Percentiles rank a stretch among this genome's conserved stretches.
Evolutionary conservation across 2,329 filamentous ascomycete species (phyloP).

Genomic region (Scedosporium dehoogii): DNA sequence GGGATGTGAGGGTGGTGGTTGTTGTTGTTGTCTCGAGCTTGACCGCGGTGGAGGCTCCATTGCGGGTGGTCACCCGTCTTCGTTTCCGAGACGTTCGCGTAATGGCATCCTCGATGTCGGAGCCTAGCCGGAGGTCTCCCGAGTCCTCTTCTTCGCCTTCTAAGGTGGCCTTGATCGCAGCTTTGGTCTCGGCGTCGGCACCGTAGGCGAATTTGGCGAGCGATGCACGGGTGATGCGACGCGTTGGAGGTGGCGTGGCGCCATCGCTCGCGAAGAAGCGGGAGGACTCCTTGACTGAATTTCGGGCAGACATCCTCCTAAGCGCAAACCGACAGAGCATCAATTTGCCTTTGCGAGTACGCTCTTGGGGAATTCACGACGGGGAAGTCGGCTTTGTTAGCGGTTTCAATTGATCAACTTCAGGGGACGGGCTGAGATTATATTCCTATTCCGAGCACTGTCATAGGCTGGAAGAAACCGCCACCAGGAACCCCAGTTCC

Average conservation of each 20-base stretch:
- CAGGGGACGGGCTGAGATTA: too few species aligned
- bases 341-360: background rate
- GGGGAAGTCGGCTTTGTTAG: too few species aligned
- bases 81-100: constrained; percentile 20
- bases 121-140: constrained; percentile 1
- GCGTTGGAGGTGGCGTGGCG: constrained; percentile 2
- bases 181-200: background rate
- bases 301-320: background rate
- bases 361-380: too few species aligned
- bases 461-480: too few species aligned
- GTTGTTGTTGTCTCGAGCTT: constrained; percentile 9
- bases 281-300: constrained; percentile 4
- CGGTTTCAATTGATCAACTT: too few species aligned
- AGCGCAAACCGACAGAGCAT: background rate
- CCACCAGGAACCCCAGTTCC: too few species aligned
- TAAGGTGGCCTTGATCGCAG: background rate
- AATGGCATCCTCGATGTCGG: constrained; percentile 50
- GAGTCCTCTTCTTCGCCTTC: background rate
- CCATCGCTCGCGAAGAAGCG: constrained; percentile 15
- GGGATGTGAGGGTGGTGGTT: background rate
- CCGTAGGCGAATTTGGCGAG: constrained; percentile 17
- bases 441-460: too few species aligned
- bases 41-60: constrained; percentile 10
- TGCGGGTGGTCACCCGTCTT: constrained; percentile 16
- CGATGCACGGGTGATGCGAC: constrained; percentile 14